phyloP scores from a whole-genome alignment of 495 filamentous ascomycete genomes.

The Penicillium malachiteum region DNA sequence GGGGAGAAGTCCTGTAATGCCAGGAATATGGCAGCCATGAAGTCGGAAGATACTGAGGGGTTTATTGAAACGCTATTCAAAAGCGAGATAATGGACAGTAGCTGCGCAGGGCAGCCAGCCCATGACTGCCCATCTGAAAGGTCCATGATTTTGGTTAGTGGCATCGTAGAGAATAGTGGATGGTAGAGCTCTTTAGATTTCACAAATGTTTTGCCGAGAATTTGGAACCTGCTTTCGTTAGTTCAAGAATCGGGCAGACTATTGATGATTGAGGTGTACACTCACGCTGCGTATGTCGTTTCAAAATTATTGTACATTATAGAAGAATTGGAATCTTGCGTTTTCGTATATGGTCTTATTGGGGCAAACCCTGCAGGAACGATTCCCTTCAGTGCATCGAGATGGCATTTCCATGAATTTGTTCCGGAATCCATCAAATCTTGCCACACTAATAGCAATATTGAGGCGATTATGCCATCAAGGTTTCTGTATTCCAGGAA shows the following conservation, averaged over 20 bases:
- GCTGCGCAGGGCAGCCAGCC: conserved; percentile 13
- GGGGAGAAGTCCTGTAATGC: background rate
- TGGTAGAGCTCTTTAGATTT: conserved; percentile 7
- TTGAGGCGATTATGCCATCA: conserved; percentile 18
- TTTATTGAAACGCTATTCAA: conserved; percentile 1
- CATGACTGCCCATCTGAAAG: conserved; percentile 9
- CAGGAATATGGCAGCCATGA: background rate
- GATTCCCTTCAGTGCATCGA: conserved; percentile 13
- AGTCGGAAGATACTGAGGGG: background rate
- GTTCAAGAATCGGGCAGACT: background rate
- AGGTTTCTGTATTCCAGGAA: background rate
- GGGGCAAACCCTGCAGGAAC: background rate
- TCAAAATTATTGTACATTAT: background rate
- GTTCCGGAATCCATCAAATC: conserved; percentile 19
- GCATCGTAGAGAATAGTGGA: conserved; percentile 7
- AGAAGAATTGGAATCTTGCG: background rate
- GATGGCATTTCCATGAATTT: conserved; percentile 18
- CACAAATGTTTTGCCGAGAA: conserved; percentile 11
- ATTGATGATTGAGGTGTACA: background rate
- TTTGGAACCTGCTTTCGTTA: conserved; percentile 3
- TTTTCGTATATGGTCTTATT: background rate
- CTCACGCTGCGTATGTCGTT: background rate
- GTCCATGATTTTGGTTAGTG: conserved; percentile 2
- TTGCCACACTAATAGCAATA: conserved; percentile 19
- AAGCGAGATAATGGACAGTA: conserved; percentile 10